These are phyloP conservation scores for Chalaropsis ovoidea DNA, from an alignment of 2,329 filamentous ascomycete genomes.

Conservation along the genomic window DNA sequence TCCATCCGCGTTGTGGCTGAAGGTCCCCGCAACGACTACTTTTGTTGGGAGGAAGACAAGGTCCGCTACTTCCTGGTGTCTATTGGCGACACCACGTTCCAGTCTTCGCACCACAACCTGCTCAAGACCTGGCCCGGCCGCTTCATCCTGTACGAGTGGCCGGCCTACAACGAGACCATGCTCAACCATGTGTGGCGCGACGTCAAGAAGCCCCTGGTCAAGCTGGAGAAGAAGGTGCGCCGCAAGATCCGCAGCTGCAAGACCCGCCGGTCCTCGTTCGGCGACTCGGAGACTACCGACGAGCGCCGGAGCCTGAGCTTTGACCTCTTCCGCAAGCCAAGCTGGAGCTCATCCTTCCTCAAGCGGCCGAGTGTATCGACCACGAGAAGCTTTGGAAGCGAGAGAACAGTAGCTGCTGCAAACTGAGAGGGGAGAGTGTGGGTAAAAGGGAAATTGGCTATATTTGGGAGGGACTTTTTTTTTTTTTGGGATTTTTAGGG, in stretches of 20 bases:
- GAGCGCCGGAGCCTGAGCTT: slow-evolving; percentile 16
- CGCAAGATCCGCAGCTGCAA: slow-evolving; percentile 14
- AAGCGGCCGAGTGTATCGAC: background rate
- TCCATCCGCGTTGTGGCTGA: slow-evolving; percentile 21
- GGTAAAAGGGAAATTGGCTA: background rate
- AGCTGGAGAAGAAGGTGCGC: slow-evolving; percentile 11
- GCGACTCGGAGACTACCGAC: background rate
- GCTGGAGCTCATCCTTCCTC: slow-evolving; percentile 14
- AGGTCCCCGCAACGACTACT: slow-evolving; percentile 22
- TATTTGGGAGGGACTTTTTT: background rate
- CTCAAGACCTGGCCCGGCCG: slow-evolving; percentile 21
- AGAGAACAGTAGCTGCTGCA: background rate
- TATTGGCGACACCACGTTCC: slow-evolving; percentile 21
- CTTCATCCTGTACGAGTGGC: slow-evolving; percentile 24
- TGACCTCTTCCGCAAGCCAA: slow-evolving; percentile 18
- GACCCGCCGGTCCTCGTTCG: background rate
- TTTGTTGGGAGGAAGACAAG: slow-evolving; percentile 24
- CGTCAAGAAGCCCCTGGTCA: slow-evolving; percentile 15
- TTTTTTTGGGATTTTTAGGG: background rate
- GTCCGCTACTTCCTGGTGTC: slow-evolving; percentile 24
- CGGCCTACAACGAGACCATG: slow-evolving; percentile 15
- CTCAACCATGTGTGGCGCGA: slow-evolving; percentile 14
- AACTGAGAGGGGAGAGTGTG: background rate
- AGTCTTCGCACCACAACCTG: slow-evolving; percentile 21
- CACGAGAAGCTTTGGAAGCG: slow-evolving; percentile 1